These are phyloP conservation scores for Dalbergia cultrata DNA, from an alignment of 306 rosid genomes.

Conservation along the genomic window DNA sequence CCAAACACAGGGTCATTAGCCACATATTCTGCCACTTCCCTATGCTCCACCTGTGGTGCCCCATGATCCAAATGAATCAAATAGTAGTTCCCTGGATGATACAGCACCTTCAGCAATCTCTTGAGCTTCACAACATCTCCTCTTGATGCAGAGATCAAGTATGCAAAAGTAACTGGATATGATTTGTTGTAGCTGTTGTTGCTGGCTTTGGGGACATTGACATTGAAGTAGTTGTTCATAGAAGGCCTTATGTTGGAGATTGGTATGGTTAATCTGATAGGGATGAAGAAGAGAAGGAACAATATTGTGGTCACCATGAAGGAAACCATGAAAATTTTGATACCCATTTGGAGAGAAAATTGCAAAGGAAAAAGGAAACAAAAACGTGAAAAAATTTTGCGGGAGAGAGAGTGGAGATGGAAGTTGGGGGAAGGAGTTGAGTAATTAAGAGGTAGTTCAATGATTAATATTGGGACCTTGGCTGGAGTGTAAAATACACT, in stretches of 20 bases:
- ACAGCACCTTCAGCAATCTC: constrained; percentile 67
- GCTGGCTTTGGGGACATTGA: constrained; percentile 47
- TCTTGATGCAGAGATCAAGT: constrained; percentile 83
- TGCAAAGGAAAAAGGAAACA: not conserved
- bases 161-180: constrained; percentile 76
- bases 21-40: constrained; percentile 61
- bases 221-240: constrained; percentile 33
- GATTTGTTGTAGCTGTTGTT: constrained; percentile 37
- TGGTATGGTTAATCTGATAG: constrained; percentile 70
- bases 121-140: constrained; percentile 73
- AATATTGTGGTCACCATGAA: constrained; percentile 62
- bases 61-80: constrained; percentile 82
- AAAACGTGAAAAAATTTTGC: not conserved
- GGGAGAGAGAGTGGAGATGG: constrained; percentile 15
- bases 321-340: constrained; percentile 63
- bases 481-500: constrained; percentile 13
- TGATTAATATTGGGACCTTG: constrained; percentile 32
- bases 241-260: constrained; percentile 52
- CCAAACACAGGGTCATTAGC: constrained; percentile 68
- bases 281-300: constrained; percentile 62
- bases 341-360: constrained; percentile 65
- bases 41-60: constrained; percentile 71
- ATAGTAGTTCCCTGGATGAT: constrained; percentile 90
- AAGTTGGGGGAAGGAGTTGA: constrained; percentile 17
- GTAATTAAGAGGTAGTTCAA: constrained; percentile 29